Evolutionary conservation across 371 early-diverging fungal species (phyloP).

Genomic region (Lichtheimia hyalospora): DNA sequence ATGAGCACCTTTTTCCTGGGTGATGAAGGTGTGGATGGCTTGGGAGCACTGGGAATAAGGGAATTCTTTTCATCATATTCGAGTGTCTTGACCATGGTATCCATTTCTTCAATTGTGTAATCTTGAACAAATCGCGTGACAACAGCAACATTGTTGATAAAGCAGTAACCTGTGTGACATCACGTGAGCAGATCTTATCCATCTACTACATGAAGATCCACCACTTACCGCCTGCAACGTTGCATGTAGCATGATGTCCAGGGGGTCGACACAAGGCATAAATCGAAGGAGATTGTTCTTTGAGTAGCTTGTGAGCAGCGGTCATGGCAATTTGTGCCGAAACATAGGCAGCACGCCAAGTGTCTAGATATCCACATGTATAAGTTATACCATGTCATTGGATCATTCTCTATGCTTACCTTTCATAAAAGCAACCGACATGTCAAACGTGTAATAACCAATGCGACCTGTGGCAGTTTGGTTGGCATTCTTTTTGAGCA

Average conservation of each 20-base stretch:
- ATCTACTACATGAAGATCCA: background rate
- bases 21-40: background rate
- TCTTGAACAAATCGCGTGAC: conserved; percentile 59
- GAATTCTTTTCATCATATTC: conserved; percentile 1
- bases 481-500: conserved; percentile 28
- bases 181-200: no score
- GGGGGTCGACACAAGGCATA: conserved; percentile 75
- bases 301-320: conserved; percentile 52
- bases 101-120: conserved; percentile 30
- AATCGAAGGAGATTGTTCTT: conserved; percentile 27
- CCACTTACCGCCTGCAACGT: conserved; percentile 50
- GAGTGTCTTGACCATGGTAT: conserved; percentile 16
- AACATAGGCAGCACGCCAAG: conserved; percentile 64
- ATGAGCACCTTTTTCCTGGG: conserved; percentile 48
- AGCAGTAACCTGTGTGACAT: conserved; percentile 41
- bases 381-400: background rate
- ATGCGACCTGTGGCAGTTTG: conserved; percentile 17
- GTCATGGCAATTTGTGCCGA: conserved; percentile 69
- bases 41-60: background rate
- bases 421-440: conserved; percentile 57
- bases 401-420: no score
- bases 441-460: conserved; percentile 58
- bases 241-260: conserved; percentile 61
- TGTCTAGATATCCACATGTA: conserved; percentile 36
- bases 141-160: conserved; percentile 62